These are phyloP conservation scores for Hirsutella rhossiliensis DNA, from an alignment of 2,329 filamentous ascomycete species.

Conservation along the genomic window DNA sequence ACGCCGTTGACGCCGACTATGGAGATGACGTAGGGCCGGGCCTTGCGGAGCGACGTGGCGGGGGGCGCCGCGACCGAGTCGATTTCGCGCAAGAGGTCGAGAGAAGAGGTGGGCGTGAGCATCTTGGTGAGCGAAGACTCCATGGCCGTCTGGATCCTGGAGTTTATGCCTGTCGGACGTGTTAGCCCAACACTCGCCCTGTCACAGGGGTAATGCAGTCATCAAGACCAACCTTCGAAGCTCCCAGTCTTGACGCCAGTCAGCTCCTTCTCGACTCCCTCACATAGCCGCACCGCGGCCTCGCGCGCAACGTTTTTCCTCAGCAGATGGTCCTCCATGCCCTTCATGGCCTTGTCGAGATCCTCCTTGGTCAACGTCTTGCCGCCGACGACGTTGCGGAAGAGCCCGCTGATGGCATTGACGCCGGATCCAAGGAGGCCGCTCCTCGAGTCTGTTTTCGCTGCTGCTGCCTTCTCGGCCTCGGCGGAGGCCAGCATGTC, in stretches of 20 bases:
- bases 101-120: conserved; percentile 85
- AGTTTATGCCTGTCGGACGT: conserved; percentile 49
- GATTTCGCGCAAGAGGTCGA: conserved; percentile 91
- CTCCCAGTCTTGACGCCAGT: conserved; percentile 82
- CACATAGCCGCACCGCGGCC: conserved; percentile 80
- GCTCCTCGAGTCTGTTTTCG: conserved; percentile 36
- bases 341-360: conserved; percentile 82
- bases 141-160: conserved; percentile 76
- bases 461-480: conserved; percentile 39
- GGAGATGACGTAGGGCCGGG: conserved; percentile 89
- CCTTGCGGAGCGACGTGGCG: conserved; percentile 46
- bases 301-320: conserved; percentile 95
- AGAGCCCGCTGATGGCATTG: conserved; percentile 74
- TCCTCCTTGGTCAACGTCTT: conserved; percentile 85
- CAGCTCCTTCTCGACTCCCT: conserved; percentile 82
- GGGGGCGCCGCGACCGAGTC: conserved; percentile 61
- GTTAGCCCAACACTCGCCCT: neutral
- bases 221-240: conserved; percentile 54
- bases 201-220: conserved; percentile 2
- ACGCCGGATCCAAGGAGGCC: conserved; percentile 70
- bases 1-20: conserved; percentile 98
- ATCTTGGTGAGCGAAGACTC: conserved; percentile 89
- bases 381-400: conserved; percentile 89
- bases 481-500: conserved; percentile 77
- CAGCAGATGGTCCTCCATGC: conserved; percentile 89